Evolutionary conservation across 345 rosid genomes (phyloP), one percentile per base, ranked within the genome.

Genomic region (Pelargonium nanum): DNA sequence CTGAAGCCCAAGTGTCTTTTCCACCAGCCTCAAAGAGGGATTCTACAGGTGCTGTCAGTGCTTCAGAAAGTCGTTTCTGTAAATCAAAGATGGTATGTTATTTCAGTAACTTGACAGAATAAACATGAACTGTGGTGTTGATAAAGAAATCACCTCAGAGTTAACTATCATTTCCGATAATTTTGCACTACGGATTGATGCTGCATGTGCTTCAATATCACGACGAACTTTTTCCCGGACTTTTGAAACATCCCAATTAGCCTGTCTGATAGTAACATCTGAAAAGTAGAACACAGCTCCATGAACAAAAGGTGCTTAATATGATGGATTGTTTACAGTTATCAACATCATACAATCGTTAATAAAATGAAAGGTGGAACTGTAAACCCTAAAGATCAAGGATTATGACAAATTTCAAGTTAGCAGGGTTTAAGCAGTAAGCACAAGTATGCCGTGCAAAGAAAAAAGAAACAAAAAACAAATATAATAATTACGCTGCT

Each of bases 171-270:
- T 22, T 34, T 89, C 97, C 24, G 85, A 78, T 58, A 89, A 73
- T 73, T 87, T 87, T 30, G 85, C 82, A 62, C 75, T 73, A 53
- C 81, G 88, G 58, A 89, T 87, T 56, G 86, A 77, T 54, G 81
- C 78, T 70, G 84, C 70, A 73, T 85, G 91, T 2, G 82, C 86
- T 72, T 92, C 94, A 54, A 92, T 74, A 65, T 79, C 97, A 60
- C 81, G 95, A 54, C 56, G 73, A 73, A 92, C 84, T 69, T 87
- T 77, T 63, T 87, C 97, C 66, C 77, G 75, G 24, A 30, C 74
- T 84, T 85, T 87, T 57, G 86, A 75, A 21, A 84, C 66, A 77
- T 87, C 96, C 98, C 97, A 92, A 4, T 82, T 75, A 69, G 97
- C 93, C 80, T 77, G 84, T 74, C 80, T 80, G 76, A 92, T 69